Base-by-base conservation (phyloP, 495 filamentous ascomycete genomes). In the Durotheca rogersii region DNA sequence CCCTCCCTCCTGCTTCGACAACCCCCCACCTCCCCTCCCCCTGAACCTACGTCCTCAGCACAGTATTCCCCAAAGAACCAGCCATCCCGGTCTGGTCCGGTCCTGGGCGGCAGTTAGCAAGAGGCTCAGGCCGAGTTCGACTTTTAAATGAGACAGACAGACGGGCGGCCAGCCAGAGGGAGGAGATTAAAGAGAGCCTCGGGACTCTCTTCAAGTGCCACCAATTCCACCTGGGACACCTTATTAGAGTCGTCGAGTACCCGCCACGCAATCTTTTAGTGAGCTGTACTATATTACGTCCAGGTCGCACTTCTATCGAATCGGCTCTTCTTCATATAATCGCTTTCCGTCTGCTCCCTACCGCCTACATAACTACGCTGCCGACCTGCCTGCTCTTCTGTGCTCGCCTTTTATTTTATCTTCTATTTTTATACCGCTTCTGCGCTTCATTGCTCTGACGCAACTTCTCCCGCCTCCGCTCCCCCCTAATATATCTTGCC, bases 261-360 rank as follows among this genome's bases (percentile, higher is more conserved):
- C 57, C 57, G 56, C 57, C 47, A 52, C 57, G 39, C 57, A 60
- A 39, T 60, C 35, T 52, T 56, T 60, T 60, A 60, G 57, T 60
- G 57, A 60, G 57, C 41, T 44, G 57, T 60, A 60, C 52, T 60
- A 60, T 60, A 60, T 52, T 56, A 60, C 57, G 32, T 44, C 47
- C 51, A 56, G 46, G 38, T 60, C 47, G 16, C 42, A 51, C 51
- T 56, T 38, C 47, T 52, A 55, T 56, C 52, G 30, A 60, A 60
- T 60, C 57, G 56, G 46, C 47, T 48, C 46, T 53, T 56, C 29
- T 51, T 60, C 57, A 60, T 60, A 56, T 51, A 56, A 51, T 59
- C 45, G 47, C 40, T 47, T 54, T 52, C 47, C 52, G 5, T 6
- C 11, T n/a, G 47, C 51, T 60, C 56, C 51, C 50, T 60, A 55